Conservation (phyloP, 495 filamentous ascomycete genomes). For the Xylaria grammica region DNA sequence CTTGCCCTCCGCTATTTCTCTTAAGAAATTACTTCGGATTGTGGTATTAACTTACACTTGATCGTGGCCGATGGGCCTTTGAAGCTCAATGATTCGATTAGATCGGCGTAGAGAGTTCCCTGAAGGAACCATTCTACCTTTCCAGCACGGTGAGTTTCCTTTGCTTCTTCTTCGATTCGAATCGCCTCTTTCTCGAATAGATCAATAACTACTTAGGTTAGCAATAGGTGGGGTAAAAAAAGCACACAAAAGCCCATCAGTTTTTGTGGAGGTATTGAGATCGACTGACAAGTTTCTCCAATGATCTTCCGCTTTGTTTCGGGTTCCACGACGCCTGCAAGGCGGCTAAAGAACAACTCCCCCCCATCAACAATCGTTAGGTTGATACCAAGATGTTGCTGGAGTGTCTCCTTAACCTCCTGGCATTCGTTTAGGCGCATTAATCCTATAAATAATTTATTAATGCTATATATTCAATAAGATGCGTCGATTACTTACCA, state of each 20-base stretch:
- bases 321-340: constrained; percentile 80
- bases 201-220: constrained; percentile 69
- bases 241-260: background rate
- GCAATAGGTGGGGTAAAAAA: background rate
- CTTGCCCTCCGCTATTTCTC: too few relatives aligned
- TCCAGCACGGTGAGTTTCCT: constrained; percentile 63
- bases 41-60: constrained; percentile 48
- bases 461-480: constrained; percentile 4
- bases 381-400: constrained; percentile 82
- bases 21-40: background rate
- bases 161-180: constrained; percentile 72
- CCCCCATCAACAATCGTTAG: constrained; percentile 85
- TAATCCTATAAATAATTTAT: constrained; percentile 35
- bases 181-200: constrained; percentile 83
- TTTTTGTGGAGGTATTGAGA: background rate
- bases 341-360: constrained; percentile 70
- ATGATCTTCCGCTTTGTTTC: constrained; percentile 96
- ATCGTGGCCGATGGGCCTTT: constrained; percentile 83
- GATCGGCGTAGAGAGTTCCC: constrained; percentile 82
- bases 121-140: constrained; percentile 84
- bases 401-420: constrained; percentile 76
- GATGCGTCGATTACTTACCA: constrained; percentile 21
- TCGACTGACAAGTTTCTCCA: constrained; percentile 60
- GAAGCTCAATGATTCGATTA: constrained; percentile 83
- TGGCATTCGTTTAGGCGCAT: constrained; percentile 87